These are phyloP conservation scores for Venturia oleaginea DNA, from an alignment of 2,329 filamentous ascomycete genomes.

Conservation along the genomic window DNA sequence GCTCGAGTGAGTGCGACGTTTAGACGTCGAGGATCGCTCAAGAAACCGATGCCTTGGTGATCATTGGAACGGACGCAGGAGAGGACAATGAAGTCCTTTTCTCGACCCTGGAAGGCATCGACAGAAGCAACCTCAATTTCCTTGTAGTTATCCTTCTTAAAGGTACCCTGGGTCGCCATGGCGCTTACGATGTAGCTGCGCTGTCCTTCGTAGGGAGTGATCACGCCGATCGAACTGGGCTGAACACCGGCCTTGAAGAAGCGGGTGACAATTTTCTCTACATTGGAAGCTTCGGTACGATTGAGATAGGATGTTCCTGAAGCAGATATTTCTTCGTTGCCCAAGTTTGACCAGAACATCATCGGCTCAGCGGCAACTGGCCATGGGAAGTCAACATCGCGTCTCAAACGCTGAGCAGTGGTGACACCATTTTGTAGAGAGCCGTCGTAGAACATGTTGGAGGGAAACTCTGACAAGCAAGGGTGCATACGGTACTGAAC, in stretches of 20 bases:
- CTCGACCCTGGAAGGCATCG: conserved; percentile 95
- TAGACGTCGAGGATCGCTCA: conserved; percentile 92
- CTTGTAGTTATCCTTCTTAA: conserved; percentile 98
- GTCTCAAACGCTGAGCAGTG: conserved; percentile 74
- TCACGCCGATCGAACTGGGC: conserved; percentile 87
- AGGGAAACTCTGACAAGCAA: conserved; percentile 91
- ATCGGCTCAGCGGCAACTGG: conserved; percentile 88
- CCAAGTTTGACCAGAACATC: conserved; percentile 99
- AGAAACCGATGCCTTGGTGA: conserved; percentile 96
- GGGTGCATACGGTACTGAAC: conserved; percentile 99
- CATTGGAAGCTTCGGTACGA: conserved; percentile 90
- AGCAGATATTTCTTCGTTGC: conserved; percentile 95
- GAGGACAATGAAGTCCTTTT: conserved; percentile 97
- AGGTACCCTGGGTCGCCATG: conserved; percentile 97
- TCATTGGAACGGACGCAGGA: conserved; percentile 98
- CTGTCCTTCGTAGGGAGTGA: conserved; percentile 97
- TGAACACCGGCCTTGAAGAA: conserved; percentile 99
- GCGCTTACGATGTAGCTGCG: conserved; percentile 97
- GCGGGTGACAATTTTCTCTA: conserved; percentile 95
- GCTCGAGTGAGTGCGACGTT: conserved; percentile 96
- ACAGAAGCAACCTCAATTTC: conserved; percentile 97
- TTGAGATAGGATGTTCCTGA: conserved; percentile 98
- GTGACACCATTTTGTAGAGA: conserved; percentile 95
- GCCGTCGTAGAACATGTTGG: conserved; percentile 99
- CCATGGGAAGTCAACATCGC: conserved; percentile 97